Base-by-base conservation (phyloP, 495 filamentous ascomycete genomes). In the Oidiodendron maius region DNA sequence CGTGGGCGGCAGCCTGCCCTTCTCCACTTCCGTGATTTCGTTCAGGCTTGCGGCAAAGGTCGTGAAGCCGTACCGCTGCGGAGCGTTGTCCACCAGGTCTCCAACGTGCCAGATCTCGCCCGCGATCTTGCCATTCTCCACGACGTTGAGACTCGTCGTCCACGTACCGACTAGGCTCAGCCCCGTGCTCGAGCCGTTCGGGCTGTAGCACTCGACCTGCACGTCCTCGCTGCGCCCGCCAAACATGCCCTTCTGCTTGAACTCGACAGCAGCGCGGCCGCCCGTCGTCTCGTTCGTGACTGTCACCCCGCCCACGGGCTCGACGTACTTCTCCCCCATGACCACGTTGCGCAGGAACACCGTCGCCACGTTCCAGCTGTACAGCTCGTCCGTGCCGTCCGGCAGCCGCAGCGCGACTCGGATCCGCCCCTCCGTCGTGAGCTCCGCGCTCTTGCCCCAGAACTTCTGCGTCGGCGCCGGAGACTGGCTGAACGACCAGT, bases 311-410 rank as follows among this genome's bases (percentile, higher is more conserved):
- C 89, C 89, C 9, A 95, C 87, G 1, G 93, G 93, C 67, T 98
- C 93, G 24, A 96, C 84, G 61, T 97, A 98, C 68, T 96, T 97
- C 69, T 98, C 93, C 21, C 93, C 93, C 45, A 93, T 91, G 54
- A 98, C 93, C 51, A 98, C 88, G 58, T 98, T 98, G 38, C 93
- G 82, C 46, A 98, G 73, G 66, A 95, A 97, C 45, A 82, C 85
- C 9, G 89, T 96, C 11, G 90, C 86, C 5, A 83, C 74, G 20
- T 74, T 81, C 86, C 88, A 97, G 61, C 81, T 87, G 67, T 85
- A 98, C 47, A 76, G 72, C 56, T 96, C 91, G 38, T 83, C 81
- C 0, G 65, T 78, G 11, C 71, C 70, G 57, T 89, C 85, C n/a
- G 70, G 51, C 15, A 76, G 61, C 22, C 67, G 64, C 20, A 95